These are phyloP conservation scores for Magnaporthiopsis poae DNA, from an alignment of 2,329 filamentous ascomycete genomes.

Conservation along the genomic window DNA sequence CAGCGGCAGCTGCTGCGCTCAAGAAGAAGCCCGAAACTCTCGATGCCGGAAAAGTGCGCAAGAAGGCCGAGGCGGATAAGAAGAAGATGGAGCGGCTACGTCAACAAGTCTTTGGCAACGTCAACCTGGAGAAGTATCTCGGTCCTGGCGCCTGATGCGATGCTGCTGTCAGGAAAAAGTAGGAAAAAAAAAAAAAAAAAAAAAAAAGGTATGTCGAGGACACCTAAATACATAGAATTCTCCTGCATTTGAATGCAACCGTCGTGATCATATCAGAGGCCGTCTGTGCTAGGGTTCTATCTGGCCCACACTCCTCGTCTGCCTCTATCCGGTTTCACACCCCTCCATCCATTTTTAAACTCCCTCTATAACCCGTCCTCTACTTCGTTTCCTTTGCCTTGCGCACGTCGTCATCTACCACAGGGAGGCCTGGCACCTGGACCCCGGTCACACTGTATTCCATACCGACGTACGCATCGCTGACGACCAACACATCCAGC, in stretches of 20 bases:
- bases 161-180: not conserved
- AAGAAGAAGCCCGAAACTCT: slow-evolving; percentile 32
- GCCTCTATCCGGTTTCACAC: not conserved
- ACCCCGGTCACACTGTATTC: slow-evolving; percentile 39
- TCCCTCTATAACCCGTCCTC: not conserved
- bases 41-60: slow-evolving; percentile 61
- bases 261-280: no score
- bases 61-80: slow-evolving; percentile 51
- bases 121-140: slow-evolving; percentile 69
- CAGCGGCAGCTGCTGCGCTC: slow-evolving; percentile 20
- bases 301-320: no score
- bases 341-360: no score
- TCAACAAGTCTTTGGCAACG: slow-evolving; percentile 61
- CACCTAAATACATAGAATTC: no score
- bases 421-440: slow-evolving; percentile 40
- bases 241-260: no score
- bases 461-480: slow-evolving; percentile 80
- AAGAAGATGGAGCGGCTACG: slow-evolving; percentile 54
- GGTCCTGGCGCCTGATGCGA: slow-evolving; percentile 23
- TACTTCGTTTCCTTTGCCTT: slow-evolving; percentile 26
- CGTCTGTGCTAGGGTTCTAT: no score
- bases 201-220: no score
- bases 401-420: slow-evolving; percentile 37
- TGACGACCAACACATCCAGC: slow-evolving; percentile 67
- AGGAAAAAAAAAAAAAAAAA: not conserved